Evolutionary conservation across 352 stramenopile species (phyloP), one percentile per base, ranked within the genome.

Genomic region (Nothophytophthora sp.): DNA sequence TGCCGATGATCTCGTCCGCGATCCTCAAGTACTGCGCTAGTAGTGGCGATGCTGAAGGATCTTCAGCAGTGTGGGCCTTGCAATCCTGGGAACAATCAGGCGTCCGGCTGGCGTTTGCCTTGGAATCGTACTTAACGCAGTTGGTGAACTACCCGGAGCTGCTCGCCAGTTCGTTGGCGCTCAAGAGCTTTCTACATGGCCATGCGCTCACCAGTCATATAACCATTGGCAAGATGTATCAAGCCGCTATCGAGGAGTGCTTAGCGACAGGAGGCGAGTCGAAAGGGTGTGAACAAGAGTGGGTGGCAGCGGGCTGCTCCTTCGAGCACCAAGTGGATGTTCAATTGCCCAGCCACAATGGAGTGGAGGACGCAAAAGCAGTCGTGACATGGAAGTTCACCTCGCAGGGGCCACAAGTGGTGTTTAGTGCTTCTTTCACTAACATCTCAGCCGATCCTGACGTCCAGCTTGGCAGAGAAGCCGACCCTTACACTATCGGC

Each of bases 331-430:
- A 60, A 3, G 25, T 64, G 10, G n/a, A 39, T 35, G 33, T 74
- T 11, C 30, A 55, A n/a, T 10, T 43, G 32, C 20, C 18, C 27
- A 12, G 6, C 11, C 15, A 11, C 2, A 30, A 4, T 4, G 42
- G 34, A 33, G 45, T 30, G 11, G 44, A 48, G 11, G 32, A 45
- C n/a, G 2, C 11, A n/a, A 56, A 58, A 19, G 47, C 47, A 20
- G 12, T 77, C 8, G 48, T 81, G 35, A 37, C 80, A 18, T 81
- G 70, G 73, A 73, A 70, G 40, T 85, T 73, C 36, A 24, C 33
- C 18, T 77, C 63, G n/a, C 48, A 70, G 38, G 64, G 60, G 13
- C 25, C 43, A 15, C 54, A 50, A 12, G 8, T 77, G 9, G 55
- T 71, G 6, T 71, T 77, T 20, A 55, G 60, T 48, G 70, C 59